Conservation (phyloP, 495 filamentous ascomycete species). For the Evansstolkia leycettana region DNA sequence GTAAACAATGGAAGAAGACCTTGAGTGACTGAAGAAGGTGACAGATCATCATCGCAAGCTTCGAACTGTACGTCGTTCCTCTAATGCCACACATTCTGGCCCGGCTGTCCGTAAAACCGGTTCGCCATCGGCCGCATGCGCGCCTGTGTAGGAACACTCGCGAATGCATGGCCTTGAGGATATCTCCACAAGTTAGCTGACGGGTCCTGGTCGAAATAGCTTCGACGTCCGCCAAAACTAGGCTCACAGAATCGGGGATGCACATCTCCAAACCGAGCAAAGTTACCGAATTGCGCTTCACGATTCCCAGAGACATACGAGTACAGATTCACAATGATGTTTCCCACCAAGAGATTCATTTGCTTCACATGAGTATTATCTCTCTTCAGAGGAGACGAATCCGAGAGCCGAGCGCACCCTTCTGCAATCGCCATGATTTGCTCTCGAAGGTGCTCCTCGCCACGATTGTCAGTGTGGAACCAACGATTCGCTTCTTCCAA, state of each 20-base stretch:
- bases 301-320: constrained; percentile 6
- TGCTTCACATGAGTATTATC: constrained; percentile 5
- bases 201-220: constrained; percentile 14
- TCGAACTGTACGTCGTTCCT: too few species aligned
- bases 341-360: constrained; percentile 11
- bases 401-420: constrained; percentile 5
- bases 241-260: constrained; percentile 4
- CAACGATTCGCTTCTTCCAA: constrained; percentile 11
- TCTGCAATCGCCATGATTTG: constrained; percentile 10
- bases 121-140: neutral
- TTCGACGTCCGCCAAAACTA: constrained; percentile 6
- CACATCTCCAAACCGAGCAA: constrained; percentile 8
- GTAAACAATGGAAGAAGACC: too few species aligned
- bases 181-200: neutral
- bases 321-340: constrained; percentile 12
- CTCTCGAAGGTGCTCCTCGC: constrained; percentile 8
- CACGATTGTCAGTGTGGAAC: constrained; percentile 14
- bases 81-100: too few species aligned
- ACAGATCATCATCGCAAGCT: too few species aligned
- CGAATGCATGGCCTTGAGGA: neutral
- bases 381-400: neutral
- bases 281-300: constrained; percentile 3
- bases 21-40: too few species aligned
- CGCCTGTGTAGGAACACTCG: neutral
- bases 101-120: neutral